Evolutionary conservation across 2,329 filamentous ascomycete species (phyloP), one percentile per base, ranked within the genome.

Genomic region (Microcyclospora pomicola): DNA sequence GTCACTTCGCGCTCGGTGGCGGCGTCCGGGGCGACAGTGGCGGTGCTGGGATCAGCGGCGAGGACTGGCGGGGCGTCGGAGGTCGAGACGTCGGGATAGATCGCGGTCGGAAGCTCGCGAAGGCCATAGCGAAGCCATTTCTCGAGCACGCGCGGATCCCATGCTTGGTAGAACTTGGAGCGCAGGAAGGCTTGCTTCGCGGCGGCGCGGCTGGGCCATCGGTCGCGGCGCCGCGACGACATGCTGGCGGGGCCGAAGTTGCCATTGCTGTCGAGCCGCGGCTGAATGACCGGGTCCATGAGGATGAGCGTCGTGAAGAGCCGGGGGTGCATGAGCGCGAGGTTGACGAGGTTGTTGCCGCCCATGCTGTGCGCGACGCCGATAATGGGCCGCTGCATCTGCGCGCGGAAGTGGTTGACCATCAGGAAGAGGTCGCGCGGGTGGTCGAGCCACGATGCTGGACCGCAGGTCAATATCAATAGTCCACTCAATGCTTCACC

Each of bases 321-420:
- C 6, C 86, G 80, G 2, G 88, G 86, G 59, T 94, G 81, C 48
- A 85, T 71, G 9, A 88, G 65, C 4, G 82, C 67, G 12, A 88
- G 67, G 49, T 84, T 77, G 38, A 73, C 68, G 55, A 95, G 69
- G 41, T 82, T 73, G 54, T 73, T 75, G 46, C 72, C 86, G 49
- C 88, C 88, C 67, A 93, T 87, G 49, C 84, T 93, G 62, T 96
- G 88, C 12, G 85, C 88, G 19, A 96, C 61, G 40, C 83, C 87
- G 45, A 95, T 62, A 14, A 95, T 67, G 2, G 88, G 88, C 1
- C 81, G 80, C 10, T 82, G 80, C 72, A 91, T 86, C 44, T 82
- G 67, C 11, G 69, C 64, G 31, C 84, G 81, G 62, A 94, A 88
- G 38, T 75, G 69, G 60, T 94, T 95, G 63, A 91, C 72, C 61